phyloP scores from a whole-genome alignment of 164 flowering plant genomes.

The Vitis labrusca region DNA sequence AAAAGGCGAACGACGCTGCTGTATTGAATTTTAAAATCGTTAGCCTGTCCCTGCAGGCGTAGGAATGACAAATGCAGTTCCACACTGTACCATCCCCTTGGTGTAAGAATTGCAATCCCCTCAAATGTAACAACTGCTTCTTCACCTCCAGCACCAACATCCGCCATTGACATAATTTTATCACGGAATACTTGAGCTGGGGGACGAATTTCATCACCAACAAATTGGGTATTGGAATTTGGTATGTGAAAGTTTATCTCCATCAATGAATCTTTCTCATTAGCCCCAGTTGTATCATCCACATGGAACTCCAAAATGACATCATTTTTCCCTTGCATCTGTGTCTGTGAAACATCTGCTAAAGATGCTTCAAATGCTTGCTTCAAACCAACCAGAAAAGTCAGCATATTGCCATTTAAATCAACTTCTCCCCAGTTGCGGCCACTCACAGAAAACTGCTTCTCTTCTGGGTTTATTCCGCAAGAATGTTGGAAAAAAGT shows the following conservation, averaged over 20 bases:
- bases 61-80: constrained; percentile 93
- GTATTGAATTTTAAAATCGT: constrained; percentile 97
- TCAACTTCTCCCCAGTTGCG: constrained; percentile 97
- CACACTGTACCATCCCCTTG: constrained; percentile 97
- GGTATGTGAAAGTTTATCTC: constrained; percentile 94
- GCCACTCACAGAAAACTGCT: constrained; percentile 94
- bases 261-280: constrained; percentile 99
- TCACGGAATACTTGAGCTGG: constrained; percentile 95
- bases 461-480: constrained; percentile 81
- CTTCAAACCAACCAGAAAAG: constrained; percentile 75
- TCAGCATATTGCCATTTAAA: constrained; percentile 85
- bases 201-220: constrained; percentile 93
- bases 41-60: constrained; percentile 92
- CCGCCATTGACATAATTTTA: constrained; percentile 85
- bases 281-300: constrained; percentile 96
- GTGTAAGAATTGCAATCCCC: constrained; percentile 90
- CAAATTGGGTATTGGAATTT: constrained; percentile 83
- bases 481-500: constrained; percentile 58
- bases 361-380: constrained; percentile 97
- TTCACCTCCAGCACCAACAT: constrained; percentile 83
- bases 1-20: constrained; percentile 97
- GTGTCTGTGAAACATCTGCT: constrained; percentile 93
- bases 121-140: constrained; percentile 95
- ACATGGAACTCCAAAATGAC: constrained; percentile 92
- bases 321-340: constrained; percentile 95